Evolutionary conservation across 805 yeast genomes (phyloP).

Genomic region (Candida hungchunana): DNA sequence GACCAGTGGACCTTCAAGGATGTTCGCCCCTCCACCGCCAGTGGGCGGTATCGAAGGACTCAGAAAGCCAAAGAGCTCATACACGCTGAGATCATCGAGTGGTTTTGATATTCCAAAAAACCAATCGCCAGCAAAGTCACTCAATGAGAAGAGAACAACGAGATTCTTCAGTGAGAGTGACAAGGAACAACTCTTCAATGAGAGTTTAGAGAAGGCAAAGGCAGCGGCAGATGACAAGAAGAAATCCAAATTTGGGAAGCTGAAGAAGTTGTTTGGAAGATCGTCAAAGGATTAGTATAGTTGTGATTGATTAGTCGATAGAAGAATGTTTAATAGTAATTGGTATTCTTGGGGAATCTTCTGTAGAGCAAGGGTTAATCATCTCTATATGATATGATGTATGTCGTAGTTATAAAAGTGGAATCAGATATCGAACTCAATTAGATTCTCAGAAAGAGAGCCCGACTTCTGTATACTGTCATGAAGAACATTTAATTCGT

Average conservation of each 20-base stretch:
- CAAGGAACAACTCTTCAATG: conserved; percentile 11
- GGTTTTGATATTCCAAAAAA: conserved; percentile 12
- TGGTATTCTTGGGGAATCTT: no score
- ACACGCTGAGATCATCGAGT: conserved; percentile 27
- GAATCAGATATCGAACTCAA: conserved; percentile 36
- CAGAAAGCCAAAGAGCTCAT: conserved; percentile 24
- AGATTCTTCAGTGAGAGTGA: conserved; percentile 29
- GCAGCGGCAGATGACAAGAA: conserved; percentile 22
- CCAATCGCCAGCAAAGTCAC: conserved; percentile 26
- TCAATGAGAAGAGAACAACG: conserved; percentile 23
- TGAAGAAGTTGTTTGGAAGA: conserved; percentile 40
- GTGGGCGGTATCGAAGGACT: conserved; percentile 10
- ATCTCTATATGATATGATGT: no score
- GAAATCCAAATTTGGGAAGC: conserved; percentile 30
- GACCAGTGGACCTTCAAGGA: conserved; percentile 4
- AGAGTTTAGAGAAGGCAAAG: conserved; percentile 12
- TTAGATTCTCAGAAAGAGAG: conserved; percentile 28
- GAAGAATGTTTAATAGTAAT: no score
- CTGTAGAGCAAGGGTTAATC: no score
- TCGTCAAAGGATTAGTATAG: conserved; percentile 8
- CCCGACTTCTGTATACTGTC: conserved; percentile 17
- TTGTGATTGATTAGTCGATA: background rate
- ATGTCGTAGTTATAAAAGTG: background rate
- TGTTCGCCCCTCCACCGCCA: conserved; percentile 17
- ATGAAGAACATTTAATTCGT: conserved; percentile 30